phyloP scores from a whole-genome alignment of 1,284 basidiomycete species.

The Moesziomyces globuligerus region DNA sequence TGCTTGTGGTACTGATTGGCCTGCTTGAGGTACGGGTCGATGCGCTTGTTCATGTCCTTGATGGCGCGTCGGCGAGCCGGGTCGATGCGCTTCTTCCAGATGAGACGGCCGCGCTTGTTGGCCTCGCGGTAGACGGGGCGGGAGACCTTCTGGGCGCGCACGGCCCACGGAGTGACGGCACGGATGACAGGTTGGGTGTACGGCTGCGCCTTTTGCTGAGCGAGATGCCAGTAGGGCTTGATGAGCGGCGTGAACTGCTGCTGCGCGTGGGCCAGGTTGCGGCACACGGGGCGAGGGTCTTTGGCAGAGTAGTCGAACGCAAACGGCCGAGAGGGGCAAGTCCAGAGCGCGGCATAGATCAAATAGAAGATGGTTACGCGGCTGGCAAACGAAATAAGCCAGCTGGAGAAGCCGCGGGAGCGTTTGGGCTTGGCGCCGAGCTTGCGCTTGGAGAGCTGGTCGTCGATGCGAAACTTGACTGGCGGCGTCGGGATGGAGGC shows the following conservation, averaged over 20 bases:
- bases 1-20: conserved; percentile 55
- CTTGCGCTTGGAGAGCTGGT: conserved; percentile 17
- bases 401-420: conserved; percentile 34
- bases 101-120: conserved; percentile 40
- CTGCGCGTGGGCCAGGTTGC: conserved; percentile 56
- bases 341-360: conserved; percentile 56
- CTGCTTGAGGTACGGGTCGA: conserved; percentile 56
- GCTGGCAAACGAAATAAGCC: conserved; percentile 36
- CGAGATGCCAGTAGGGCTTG: conserved; percentile 39
- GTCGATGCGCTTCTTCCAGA: conserved; percentile 59
- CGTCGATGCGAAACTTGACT: conserved; percentile 28
- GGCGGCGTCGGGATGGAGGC: conserved; percentile 41
- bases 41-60: conserved; percentile 49
- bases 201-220: conserved; percentile 49
- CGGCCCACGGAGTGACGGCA: conserved; percentile 42
- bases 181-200: conserved; percentile 57
- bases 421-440: conserved; percentile 4
- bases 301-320: conserved; percentile 57
- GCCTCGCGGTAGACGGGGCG: conserved; percentile 49
- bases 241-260: conserved; percentile 53
- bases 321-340: conserved; percentile 59
- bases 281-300: conserved; percentile 56
- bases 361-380: conserved; percentile 51
- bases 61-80: conserved; percentile 49
- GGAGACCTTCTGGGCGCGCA: conserved; percentile 39